Conservation (phyloP, 1,139 yeast genomes). For the Blastobotrys niveus region DNA sequence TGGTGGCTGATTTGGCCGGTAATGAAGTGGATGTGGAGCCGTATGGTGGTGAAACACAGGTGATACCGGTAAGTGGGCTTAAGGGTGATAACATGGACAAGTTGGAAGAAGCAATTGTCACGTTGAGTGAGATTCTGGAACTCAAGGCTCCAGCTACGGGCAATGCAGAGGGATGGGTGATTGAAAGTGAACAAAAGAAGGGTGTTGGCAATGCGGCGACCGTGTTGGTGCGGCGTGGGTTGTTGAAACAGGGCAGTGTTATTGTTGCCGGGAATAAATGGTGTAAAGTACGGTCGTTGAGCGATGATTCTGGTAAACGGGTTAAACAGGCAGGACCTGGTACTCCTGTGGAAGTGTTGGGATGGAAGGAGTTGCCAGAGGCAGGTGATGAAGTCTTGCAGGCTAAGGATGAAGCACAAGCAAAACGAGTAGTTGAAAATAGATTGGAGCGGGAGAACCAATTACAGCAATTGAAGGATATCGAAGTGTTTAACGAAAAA, state of each 20-base stretch:
- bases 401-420: slow-evolving; percentile 65
- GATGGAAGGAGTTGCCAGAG: slow-evolving; percentile 91
- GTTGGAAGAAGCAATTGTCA: slow-evolving; percentile 80
- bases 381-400: slow-evolving; percentile 85
- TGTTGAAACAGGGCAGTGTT: slow-evolving; percentile 60
- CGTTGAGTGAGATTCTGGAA: slow-evolving; percentile 79
- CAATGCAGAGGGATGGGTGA: slow-evolving; percentile 78
- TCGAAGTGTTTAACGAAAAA: slow-evolving; percentile 61
- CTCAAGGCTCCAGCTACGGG: slow-evolving; percentile 54
- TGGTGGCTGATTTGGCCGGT: slow-evolving; percentile 67
- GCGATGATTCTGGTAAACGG: slow-evolving; percentile 63
- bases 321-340: slow-evolving; percentile 76
- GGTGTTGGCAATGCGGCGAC: slow-evolving; percentile 88
- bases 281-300: slow-evolving; percentile 80
- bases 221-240: slow-evolving; percentile 73
- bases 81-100: slow-evolving; percentile 83
- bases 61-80: slow-evolving; percentile 80
- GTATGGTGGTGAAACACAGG: slow-evolving; percentile 93
- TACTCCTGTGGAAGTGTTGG: slow-evolving; percentile 84
- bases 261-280: slow-evolving; percentile 82
- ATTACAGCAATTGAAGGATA: slow-evolving; percentile 57
- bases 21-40: slow-evolving; percentile 84
- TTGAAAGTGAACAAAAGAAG: slow-evolving; percentile 77
- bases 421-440: slow-evolving; percentile 68
- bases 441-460: slow-evolving; percentile 53